Base-by-base conservation (phyloP, 2,329 filamentous ascomycete genomes). In the Cladosporium austrohemisphaericum region DNA sequence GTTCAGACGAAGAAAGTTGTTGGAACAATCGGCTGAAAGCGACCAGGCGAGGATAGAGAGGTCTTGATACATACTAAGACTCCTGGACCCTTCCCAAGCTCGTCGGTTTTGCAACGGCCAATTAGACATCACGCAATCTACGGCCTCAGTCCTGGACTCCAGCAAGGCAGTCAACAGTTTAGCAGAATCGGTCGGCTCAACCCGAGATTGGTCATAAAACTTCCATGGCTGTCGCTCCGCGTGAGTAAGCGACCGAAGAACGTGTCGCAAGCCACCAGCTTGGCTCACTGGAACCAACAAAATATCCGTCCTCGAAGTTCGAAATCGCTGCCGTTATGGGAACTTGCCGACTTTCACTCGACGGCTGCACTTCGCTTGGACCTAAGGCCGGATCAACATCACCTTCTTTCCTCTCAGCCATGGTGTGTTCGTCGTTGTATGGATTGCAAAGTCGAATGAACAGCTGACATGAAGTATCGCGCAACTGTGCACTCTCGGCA, bases 281-380 rank as follows among this genome's bases (percentile, higher is more conserved):
- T 10, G 44, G 44, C 7, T 47, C 18, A 5, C 18, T 29, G 5
- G 25, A 23, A 2, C 33, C 25, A 5, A 29, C 18, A 9, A 47
- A 47, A 14, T 47, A 47, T 6, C 44, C 44, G 31, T 47, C 44
- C 18, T 47, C 44, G 7, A 31, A 10, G n/a, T 47, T 38, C 13
- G 33, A 38, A 14, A 31, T 47, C 8, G 19, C 33, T 16, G 44
- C 23, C n/a, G 33, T 47, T 10, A 47, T 29, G 25, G 33, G 2
- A n/a, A 11, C 18, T 38, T 26, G 16, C 26, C 38, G 5, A 22
- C 26, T 16, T 1, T 41, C 23, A 16, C 38, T n/a, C n/a, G n/a
- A n/a, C n/a, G n/a, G n/a, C n/a, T n/a, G n/a, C n/a, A n/a, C n/a
- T n/a, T n/a, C n/a, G n/a, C n/a, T n/a, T n/a, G n/a, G n/a, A n/a